phyloP scores from a whole-genome alignment of 257 asterid species.

The Cruciata laevipes region DNA sequence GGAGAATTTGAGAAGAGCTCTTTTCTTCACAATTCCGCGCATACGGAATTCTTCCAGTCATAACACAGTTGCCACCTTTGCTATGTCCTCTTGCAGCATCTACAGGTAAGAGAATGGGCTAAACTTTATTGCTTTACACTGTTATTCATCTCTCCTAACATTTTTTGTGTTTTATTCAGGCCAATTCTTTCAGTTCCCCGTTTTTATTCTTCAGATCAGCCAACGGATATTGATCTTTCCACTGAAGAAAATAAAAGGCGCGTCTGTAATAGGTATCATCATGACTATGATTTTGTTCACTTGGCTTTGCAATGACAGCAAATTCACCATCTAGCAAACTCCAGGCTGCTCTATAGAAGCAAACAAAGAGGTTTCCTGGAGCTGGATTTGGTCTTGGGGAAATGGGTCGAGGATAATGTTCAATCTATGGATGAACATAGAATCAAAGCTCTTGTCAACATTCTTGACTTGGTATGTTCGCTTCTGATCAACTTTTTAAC shows the following conservation, averaged over 20 bases:
- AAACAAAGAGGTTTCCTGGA: constrained; percentile 91
- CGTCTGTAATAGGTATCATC: constrained; percentile 52
- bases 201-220: constrained; percentile 37
- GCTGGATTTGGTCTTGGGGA: constrained; percentile 82
- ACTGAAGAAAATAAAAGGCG: constrained; percentile 71
- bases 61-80: constrained; percentile 17
- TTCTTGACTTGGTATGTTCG: constrained; percentile 64
- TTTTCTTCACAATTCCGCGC: constrained; percentile 43
- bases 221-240: constrained; percentile 51
- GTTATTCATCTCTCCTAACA: neutral
- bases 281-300: neutral
- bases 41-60: constrained; percentile 28
- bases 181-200: constrained; percentile 43
- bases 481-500: neutral
- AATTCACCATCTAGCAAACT: constrained; percentile 4
- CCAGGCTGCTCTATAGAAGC: constrained; percentile 77
- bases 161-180: constrained; percentile 23
- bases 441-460: constrained; percentile 57
- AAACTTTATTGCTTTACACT: neutral
- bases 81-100: constrained; percentile 20
- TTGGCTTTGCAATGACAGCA: neutral
- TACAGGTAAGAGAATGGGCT: constrained; percentile 25
- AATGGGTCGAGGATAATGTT: constrained; percentile 86
- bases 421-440: constrained; percentile 67
- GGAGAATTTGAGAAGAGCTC: constrained; percentile 53